Evolutionary conservation across 768 basidiomycete species (phyloP), one percentile per base, ranked within the genome.

Genomic region (Hysterangium stoloniferum): DNA sequence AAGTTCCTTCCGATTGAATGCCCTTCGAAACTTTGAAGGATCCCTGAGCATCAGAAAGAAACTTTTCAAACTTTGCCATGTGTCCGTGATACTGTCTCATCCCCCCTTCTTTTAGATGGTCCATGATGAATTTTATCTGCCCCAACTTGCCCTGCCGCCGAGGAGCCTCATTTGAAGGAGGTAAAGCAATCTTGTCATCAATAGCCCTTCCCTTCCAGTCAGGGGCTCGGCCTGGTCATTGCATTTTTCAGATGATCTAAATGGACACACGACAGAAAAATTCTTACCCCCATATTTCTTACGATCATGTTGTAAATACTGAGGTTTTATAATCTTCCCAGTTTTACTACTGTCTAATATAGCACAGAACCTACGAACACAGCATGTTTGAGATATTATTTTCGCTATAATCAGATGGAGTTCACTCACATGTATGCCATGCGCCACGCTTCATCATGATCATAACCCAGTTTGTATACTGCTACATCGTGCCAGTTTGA

Each of bases 301-400:
- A 1, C 20, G 59, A 45, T 77, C 72, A 0, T 49, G 50, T 12
- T 50, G 52, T n/a, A 68, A 60, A 13, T 68, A 58, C 0, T 65
- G 57, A 0, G 58, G 61, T 5, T 59, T 58, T 33, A 84, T 68
- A 1, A 64, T 66, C 45, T 74, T 67, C 0, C 83, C 83, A 6
- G 77, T 79, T 56, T 86, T 86, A 6, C 73, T 57, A 1, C 77
- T 75, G 56, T 86, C 83, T 1, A 86, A 71, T 9, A 77, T 67
- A 35, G 71, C 72, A 53, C 75, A 66, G 61, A 77, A 76, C 67
- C 75, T 73, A 42, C 15, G 40, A 17, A 19, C n/a, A 4, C n/a
- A 47, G 44, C 4, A 31, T 8, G 15, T 29, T 11, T 29, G 22
- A 17, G 9, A 28, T 32, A 19, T n/a, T 12, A 3, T n/a, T n/a